These are phyloP conservation scores for Paecilomyces formosus DNA, from an alignment of 2,329 filamentous ascomycete species.

Conservation along the genomic window DNA sequence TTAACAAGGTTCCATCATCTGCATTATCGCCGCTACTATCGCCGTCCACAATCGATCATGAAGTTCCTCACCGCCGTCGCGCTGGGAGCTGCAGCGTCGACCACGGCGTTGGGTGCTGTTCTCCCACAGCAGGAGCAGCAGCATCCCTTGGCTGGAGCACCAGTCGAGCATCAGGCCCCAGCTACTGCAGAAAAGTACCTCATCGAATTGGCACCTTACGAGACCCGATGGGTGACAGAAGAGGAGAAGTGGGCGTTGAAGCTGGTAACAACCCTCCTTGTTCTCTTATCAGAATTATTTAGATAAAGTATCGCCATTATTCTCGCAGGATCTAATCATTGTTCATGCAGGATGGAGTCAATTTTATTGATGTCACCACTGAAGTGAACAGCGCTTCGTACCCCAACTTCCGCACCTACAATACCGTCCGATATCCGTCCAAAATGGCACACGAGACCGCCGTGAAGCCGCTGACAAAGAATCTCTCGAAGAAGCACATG, in stretches of 20 bases:
- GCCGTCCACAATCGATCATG: slow-evolving; percentile 19
- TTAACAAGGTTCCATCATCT: background rate
- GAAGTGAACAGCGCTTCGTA: slow-evolving; percentile 55
- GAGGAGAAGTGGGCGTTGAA: slow-evolving; percentile 91
- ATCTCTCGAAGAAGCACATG: slow-evolving; percentile 71
- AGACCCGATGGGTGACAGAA: slow-evolving; percentile 82
- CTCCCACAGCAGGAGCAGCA: slow-evolving; percentile 18
- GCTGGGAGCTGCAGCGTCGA: slow-evolving; percentile 26
- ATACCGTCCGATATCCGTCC: slow-evolving; percentile 56
- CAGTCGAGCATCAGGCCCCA: slow-evolving; percentile 14
- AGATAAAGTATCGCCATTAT: background rate
- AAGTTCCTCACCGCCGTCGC: slow-evolving; percentile 29
- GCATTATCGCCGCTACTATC: background rate
- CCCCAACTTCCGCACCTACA: slow-evolving; percentile 27
- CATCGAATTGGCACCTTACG: slow-evolving; percentile 76
- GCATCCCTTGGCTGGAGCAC: slow-evolving; percentile 13
- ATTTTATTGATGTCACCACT: slow-evolving; percentile 93
- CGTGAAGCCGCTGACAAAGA: slow-evolving; percentile 58
- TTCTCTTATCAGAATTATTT: background rate
- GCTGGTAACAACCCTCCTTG: slow-evolving; percentile 48
- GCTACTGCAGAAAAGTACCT: slow-evolving; percentile 53
- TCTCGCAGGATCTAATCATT: background rate
- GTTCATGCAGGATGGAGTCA: slow-evolving; percentile 60
- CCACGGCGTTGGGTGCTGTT: slow-evolving; percentile 22
- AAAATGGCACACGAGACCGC: slow-evolving; percentile 59